phyloP scores from a whole-genome alignment of 352 stramenopile genomes.

The Detonula confervacea region DNA sequence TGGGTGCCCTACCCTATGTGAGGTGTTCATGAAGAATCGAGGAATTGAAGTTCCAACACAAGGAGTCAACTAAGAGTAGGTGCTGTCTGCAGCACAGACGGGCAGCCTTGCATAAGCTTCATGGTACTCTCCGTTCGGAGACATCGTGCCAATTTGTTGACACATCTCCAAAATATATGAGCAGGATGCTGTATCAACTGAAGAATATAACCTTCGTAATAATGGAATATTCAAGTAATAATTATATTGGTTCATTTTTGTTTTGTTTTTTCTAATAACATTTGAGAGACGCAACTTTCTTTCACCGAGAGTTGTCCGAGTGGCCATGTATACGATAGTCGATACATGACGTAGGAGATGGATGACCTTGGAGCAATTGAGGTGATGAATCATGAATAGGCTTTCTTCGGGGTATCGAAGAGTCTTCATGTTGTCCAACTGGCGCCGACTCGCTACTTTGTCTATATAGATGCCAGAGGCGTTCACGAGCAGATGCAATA shows the following conservation, averaged over 20 bases:
- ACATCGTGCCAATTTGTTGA: no score
- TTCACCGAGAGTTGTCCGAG: no score
- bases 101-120: no score
- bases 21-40: no score
- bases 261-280: background rate
- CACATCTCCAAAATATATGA: no score
- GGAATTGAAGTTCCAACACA: no score
- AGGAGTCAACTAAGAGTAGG: no score
- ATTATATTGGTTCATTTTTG: conserved; percentile 13
- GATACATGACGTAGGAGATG: conserved; percentile 31
- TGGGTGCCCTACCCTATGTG: no score
- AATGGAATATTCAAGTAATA: background rate
- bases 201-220: no score
- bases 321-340: conserved; percentile 7
- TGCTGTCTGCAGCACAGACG: no score
- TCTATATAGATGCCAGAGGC: conserved; percentile 43
- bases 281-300: background rate
- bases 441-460: conserved; percentile 19
- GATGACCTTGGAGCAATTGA: conserved; percentile 4
- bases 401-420: conserved; percentile 3
- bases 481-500: conserved; percentile 33
- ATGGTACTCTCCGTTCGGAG: no score
- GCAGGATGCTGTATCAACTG: background rate
- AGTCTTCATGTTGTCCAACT: background rate
- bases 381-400: background rate